Evolutionary conservation across 2,329 filamentous ascomycete genomes (phyloP), one percentile per base, ranked within the genome.

Genomic region (Geosmithia putterillii): DNA sequence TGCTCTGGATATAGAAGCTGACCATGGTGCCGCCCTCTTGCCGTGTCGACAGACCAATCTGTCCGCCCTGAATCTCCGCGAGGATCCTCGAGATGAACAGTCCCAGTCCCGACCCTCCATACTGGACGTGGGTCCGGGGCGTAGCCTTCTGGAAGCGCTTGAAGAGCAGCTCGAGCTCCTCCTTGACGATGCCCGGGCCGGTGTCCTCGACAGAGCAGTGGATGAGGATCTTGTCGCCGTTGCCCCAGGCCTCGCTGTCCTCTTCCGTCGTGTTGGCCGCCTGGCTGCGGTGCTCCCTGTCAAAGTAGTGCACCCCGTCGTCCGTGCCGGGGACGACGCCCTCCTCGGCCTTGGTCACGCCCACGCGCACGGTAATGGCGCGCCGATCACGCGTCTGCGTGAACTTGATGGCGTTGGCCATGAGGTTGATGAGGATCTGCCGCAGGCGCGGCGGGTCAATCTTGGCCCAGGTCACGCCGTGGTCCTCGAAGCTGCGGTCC

Each of bases 61-160:
- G 81, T 2, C 84, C 84, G 14, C 83, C 83, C 60, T 88, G 84
- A 41, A 88, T 64, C 55, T 88, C 83, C 2, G 81, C 84, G 41
- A 89, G 63, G 51, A 84, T 83, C 34, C 83, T 72, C 4, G 79
- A 86, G 55, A 89, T 88, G 62, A 87, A 88, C 1, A 89, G 64
- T 0, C 81, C 81, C 1, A 86, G 63, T 0, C 81, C 81, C 1
- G 76, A 81, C 7, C 81, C 81, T 19, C 81, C 81, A 48, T 85
- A 86, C 48, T 83, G 77, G 2, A 85, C 79, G 52, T 86, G 81
- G 0, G 81, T 85, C 22, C 79, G 69, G 4, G 79, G 79, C 7
- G 74, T 76, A 1, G 80, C 79, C 54, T 84, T 80, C 12, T 78
- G 79, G 56, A 84, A 84, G 6, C 80, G 71, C 47, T 81, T 74